Conservation (phyloP, 306 rosid genomes). For the Lablab purpureus region DNA sequence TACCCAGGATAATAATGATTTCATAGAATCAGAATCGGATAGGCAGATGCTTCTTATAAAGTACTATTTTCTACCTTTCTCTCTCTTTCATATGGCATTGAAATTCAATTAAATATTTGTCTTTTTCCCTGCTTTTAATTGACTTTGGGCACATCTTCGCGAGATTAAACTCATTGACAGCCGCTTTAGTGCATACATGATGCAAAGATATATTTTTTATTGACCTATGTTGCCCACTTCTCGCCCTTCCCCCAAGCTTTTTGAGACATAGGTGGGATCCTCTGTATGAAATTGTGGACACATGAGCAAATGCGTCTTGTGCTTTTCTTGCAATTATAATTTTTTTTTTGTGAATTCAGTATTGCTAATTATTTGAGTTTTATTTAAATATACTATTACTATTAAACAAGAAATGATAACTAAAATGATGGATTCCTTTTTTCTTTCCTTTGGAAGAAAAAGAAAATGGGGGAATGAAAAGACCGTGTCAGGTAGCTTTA, state of each 20-base stretch:
- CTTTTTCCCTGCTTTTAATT: constrained; percentile 26
- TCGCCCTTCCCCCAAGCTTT: constrained; percentile 22
- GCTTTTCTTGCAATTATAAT: constrained; percentile 17
- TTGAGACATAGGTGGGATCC: constrained; percentile 17
- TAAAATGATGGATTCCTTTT: constrained; percentile 23
- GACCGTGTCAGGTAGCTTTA: constrained; percentile 8
- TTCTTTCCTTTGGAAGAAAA: constrained; percentile 34
- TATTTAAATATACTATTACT: constrained; percentile 15
- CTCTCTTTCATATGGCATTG: not conserved
- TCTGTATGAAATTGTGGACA: constrained; percentile 35
- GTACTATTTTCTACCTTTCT: constrained; percentile 48
- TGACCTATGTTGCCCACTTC: not conserved
- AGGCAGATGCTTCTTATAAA: constrained; percentile 92
- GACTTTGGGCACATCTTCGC: not conserved
- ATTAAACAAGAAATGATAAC: constrained; percentile 12
- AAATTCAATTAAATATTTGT: constrained; percentile 33
- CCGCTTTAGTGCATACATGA: constrained; percentile 20
- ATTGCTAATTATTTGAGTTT: constrained; percentile 25
- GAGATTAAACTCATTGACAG: constrained; percentile 30
- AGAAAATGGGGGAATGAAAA: constrained; percentile 11
- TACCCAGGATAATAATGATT: constrained; percentile 69
- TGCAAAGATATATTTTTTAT: constrained; percentile 7
- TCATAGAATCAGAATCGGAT: constrained; percentile 92
- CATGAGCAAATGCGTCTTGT: constrained; percentile 28
- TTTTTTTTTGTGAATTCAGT: constrained; percentile 12